Evolutionary conservation across 257 asterid genomes (phyloP).

Genomic region (Datura wrightii): DNA sequence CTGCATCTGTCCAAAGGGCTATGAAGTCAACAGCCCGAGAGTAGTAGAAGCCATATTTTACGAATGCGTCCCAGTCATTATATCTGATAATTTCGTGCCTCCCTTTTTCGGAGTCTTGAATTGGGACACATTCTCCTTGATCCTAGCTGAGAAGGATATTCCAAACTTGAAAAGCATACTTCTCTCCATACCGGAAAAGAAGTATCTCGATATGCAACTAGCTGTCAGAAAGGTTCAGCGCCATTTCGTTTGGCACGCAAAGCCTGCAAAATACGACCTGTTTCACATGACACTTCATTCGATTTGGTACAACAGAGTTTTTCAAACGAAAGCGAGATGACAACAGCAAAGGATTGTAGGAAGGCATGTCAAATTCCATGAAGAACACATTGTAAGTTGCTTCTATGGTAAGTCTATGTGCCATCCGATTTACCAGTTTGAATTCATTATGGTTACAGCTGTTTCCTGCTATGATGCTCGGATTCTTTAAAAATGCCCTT

Average conservation of each 20-base stretch:
- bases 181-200: constrained; percentile 58
- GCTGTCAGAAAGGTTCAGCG: constrained; percentile 69
- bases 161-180: constrained; percentile 65
- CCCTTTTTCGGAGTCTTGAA: constrained; percentile 85
- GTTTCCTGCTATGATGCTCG: not conserved
- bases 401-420: not conserved
- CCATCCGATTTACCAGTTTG: not conserved
- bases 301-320: constrained; percentile 87
- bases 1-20: constrained; percentile 91
- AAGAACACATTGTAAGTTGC: not conserved
- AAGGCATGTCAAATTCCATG: not conserved
- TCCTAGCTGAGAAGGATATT: constrained; percentile 75
- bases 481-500: not conserved
- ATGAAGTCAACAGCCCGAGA: constrained; percentile 93
- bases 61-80: constrained; percentile 86
- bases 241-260: constrained; percentile 89
- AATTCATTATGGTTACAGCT: not conserved
- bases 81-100: constrained; percentile 90
- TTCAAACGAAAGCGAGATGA: constrained; percentile 69
- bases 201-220: constrained; percentile 70
- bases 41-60: constrained; percentile 87
- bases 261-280: constrained; percentile 76
- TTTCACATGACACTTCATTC: constrained; percentile 97
- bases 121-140: constrained; percentile 72
- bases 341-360: not conserved